Base-by-base conservation (phyloP, 1,139 yeast species). In the Tardiomyces depauwii region DNA sequence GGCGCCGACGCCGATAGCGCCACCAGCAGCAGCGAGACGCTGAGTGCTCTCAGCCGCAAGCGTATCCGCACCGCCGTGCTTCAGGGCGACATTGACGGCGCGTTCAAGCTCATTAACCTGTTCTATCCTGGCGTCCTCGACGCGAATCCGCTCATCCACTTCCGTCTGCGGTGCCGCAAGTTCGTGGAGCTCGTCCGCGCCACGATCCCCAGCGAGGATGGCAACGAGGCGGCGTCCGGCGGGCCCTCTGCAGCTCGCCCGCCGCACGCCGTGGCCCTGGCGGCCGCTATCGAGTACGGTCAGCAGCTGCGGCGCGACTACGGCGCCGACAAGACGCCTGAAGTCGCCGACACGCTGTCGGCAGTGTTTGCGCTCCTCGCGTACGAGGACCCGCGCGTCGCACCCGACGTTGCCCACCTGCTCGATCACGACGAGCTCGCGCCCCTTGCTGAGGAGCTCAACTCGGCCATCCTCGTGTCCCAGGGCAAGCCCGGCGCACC, bases 81-180 rank as follows among this genome's bases (percentile, higher is more conserved):
- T 14, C 61, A 67, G 1, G 74, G 77, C 32, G 70, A 79, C 40
- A 73, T 80, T 50, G 77, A 73, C 39, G 58, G 52, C 25, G 76
- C 80, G 2, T 57, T 76, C 42, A 59, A 64, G 39, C 67, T 73
- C 47, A 62, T 80, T 2, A 59, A 65, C 9, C 46, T 59, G 12
- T 68, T 73, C 44, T 76, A 77, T 54, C 77, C 80, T 0, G 62
- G 58, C 0, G 65, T 78, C 2, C 66, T 82, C 42, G 53, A 59
- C 2, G 60, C 61, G 11, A 70, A 74, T 42, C 57, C 63, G 16
- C 67, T 65, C 19, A 60, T 82, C 21, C 52, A 70, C n/a, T 82
- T 84, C 59, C 70, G 78, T 55, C 62, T 80, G 51, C 62, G 72
- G 49, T 68, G 78, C 54, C 64, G 78, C 53, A 67, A 76, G 62